phyloP scores from a whole-genome alignment of 179 eudicot genomes.

The Spinacia oleracea region DNA sequence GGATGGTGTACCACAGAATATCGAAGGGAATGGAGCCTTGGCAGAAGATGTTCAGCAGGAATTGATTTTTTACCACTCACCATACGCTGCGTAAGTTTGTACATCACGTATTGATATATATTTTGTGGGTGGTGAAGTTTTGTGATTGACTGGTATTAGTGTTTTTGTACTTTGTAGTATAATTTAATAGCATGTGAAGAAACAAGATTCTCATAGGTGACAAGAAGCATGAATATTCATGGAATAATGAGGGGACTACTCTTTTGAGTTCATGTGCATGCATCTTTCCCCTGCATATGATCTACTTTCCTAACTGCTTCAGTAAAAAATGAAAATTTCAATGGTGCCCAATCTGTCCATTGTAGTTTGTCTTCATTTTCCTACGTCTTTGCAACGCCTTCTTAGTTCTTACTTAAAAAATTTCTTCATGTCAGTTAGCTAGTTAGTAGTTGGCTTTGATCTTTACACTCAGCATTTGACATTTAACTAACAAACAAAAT shows the following conservation, averaged over 20 bases:
- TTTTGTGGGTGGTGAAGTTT: not conserved
- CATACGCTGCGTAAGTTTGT: conserved; percentile 50
- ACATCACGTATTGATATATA: not conserved
- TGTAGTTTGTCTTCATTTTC: not conserved
- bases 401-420: not conserved
- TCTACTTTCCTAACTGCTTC: not conserved
- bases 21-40: conserved; percentile 15
- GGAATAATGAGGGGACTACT: not conserved
- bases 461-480: not conserved
- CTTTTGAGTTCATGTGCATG: not conserved
- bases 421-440: not conserved
- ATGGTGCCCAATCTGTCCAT: not conserved
- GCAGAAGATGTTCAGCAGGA: conserved; percentile 30
- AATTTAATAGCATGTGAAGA: not conserved
- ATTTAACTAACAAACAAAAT: not conserved
- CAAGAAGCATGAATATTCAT: not conserved
- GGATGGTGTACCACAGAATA: conserved; percentile 34
- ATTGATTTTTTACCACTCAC: conserved; percentile 43
- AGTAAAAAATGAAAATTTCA: not conserved
- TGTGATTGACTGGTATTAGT: not conserved
- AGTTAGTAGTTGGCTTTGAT: not conserved
- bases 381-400: not conserved
- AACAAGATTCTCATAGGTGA: not conserved
- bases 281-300: not conserved
- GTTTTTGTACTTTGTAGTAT: not conserved